Base-by-base conservation (phyloP, 768 basidiomycete genomes). In the Xerocomellus chrysenteron region DNA sequence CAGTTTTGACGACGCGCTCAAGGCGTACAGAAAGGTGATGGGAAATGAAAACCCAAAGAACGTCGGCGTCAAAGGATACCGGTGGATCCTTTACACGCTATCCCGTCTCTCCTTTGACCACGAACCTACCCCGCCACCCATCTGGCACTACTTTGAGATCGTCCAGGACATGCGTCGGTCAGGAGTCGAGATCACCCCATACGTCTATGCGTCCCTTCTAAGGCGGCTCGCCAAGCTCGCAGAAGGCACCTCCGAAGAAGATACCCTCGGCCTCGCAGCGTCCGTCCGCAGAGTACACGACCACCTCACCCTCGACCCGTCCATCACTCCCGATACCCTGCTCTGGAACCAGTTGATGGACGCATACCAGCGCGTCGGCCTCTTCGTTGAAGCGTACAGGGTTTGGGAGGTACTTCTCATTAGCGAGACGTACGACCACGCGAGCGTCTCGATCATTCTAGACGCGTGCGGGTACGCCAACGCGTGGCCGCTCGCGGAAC, bases 261-360 rank as follows among this genome's bases (percentile, higher is more conserved):
- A 47, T 54, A 64, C 51, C 41, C 58, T n/a, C 48, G 65, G 75
- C 28, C 73, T 87, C 19, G 68, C 82, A 12, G 69, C 65, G 5
- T 74, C 78, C n/a, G 78, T 87, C 41, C 82, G 84, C 24, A 82
- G 85, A 10, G 78, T 86, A 9, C 92, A 95, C 68, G 83, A 89
- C 56, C 76, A 84, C 54, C 78, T 96, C 66, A 86, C 84, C n/a
- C 76, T 94, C 41, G 92, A 94, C 65, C 78, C 87, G 14, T 79
- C 83, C n/a, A 73, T 94, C 54, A 80, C 86, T 10, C 88, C 92
- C 3, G 87, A 93, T 61, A 72, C 76, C 13, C 70, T 76, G 3
- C 76, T 93, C 13, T 86, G 89, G 81, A 95, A 94, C 67, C 83
- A 90, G 64, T 75, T 97, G 58, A 92, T 97, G 89, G 84, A 92